Percentiles rank a stretch among this genome's conserved stretches.
Evolutionary conservation across 2,329 filamentous ascomycete species (phyloP).

Genomic region (Hypoxylon sp.): DNA sequence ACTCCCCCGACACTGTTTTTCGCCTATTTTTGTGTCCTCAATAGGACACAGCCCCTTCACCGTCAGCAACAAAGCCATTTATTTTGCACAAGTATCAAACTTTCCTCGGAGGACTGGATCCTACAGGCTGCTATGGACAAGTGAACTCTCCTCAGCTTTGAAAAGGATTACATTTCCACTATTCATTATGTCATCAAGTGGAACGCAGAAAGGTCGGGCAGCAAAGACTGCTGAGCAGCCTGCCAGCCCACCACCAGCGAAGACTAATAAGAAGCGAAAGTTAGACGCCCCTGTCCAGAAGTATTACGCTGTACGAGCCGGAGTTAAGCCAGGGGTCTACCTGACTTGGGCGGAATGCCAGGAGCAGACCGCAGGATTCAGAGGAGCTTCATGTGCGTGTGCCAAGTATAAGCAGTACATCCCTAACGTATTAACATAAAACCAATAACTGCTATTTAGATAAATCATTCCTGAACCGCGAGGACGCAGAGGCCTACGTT

Average conservation of each 20-base stretch:
- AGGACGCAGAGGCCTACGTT: constrained; percentile 85
- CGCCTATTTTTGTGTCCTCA: constrained; percentile 38
- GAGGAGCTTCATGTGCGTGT: constrained; percentile 77
- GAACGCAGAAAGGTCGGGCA: constrained; percentile 40
- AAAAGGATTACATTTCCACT: constrained; percentile 37
- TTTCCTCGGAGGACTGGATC: constrained; percentile 33
- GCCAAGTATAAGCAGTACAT: constrained; percentile 15
- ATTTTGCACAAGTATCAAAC: constrained; percentile 47
- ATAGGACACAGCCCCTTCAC: constrained; percentile 30
- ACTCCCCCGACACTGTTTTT: constrained; percentile 43
- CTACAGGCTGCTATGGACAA: constrained; percentile 49
- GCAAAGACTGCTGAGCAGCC: constrained; percentile 34
- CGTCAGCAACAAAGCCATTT: constrained; percentile 48
- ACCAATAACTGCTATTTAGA: constrained; percentile 64
- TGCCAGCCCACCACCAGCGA: constrained; percentile 31
- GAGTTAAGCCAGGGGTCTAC: constrained; percentile 73
- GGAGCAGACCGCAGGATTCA: constrained; percentile 72
- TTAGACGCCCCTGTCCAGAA: constrained; percentile 64
- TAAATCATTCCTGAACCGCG: constrained; percentile 81
- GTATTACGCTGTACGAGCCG: constrained; percentile 74
- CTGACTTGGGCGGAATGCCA: constrained; percentile 73
- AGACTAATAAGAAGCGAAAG: constrained; percentile 64
- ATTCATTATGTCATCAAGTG: constrained; percentile 48
- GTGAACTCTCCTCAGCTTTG: constrained; percentile 26
- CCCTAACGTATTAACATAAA: constrained; percentile 9